Conservation (phyloP, 345 rosid genomes). For the Balakata baccata region DNA sequence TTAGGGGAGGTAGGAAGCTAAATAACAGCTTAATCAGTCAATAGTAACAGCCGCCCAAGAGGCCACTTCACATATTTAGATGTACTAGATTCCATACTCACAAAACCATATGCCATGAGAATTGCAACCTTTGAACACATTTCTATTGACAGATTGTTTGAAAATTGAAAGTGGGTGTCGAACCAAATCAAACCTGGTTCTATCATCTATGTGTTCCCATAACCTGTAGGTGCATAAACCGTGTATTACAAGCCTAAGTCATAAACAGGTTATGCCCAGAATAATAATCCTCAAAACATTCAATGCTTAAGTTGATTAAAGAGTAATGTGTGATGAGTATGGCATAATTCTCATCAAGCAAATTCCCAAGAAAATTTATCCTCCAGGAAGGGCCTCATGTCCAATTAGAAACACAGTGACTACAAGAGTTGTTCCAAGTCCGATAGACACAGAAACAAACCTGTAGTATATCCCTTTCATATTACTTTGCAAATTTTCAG, state of each 20-base stretch:
- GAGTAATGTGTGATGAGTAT: no score
- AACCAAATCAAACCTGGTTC: background rate
- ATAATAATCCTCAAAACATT: background rate
- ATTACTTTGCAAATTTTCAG: conserved; percentile 85
- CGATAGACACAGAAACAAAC: conserved; percentile 32
- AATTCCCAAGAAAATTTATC: background rate
- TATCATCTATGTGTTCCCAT: background rate
- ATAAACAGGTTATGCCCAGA: background rate
- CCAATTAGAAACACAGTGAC: background rate
- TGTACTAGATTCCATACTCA: no score
- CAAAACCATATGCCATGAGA: background rate
- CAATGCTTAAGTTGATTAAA: background rate
- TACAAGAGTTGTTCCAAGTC: background rate
- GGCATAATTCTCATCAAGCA: background rate
- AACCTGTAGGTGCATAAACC: background rate
- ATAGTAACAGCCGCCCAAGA: background rate
- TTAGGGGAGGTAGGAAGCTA: background rate
- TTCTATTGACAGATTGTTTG: background rate
- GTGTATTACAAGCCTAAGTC: background rate
- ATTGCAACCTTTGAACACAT: background rate
- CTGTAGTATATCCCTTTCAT: conserved; percentile 90
- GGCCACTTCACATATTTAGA: background rate
- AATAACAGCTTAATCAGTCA: background rate
- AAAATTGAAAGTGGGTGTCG: background rate
- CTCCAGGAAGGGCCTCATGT: background rate